A percentile compares a stretch with the other conserved stretches of the same genome.
These are phyloP conservation scores for Cymbopogon citratus DNA, from an alignment of 176 grass and related monocot species.

Conservation along the genomic window DNA sequence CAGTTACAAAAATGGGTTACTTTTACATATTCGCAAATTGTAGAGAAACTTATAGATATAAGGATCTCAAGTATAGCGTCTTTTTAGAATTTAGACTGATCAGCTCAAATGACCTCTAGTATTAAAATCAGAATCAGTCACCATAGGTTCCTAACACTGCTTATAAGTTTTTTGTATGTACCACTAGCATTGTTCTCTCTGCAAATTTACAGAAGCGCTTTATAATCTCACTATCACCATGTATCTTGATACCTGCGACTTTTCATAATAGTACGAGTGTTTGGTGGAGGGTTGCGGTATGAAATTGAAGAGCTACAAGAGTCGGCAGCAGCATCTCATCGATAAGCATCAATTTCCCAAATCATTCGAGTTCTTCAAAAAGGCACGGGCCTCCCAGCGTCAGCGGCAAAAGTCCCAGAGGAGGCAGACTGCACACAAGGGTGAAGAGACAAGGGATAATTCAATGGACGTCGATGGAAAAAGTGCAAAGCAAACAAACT, in stretches of 20 bases:
- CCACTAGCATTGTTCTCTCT: not conserved
- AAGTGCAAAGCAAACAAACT: constrained; percentile 16
- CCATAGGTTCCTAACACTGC: not conserved
- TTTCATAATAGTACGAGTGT: constrained; percentile 73
- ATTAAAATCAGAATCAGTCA: not conserved
- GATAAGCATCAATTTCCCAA: constrained; percentile 87
- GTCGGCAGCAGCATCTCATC: constrained; percentile 71
- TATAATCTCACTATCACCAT: not conserved
- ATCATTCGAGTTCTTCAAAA: constrained; percentile 91
- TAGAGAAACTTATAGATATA: not conserved
- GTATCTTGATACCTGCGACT: not conserved
- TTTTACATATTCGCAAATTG: not conserved
- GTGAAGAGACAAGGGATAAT: constrained; percentile 28
- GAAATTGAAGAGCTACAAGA: constrained; percentile 81
- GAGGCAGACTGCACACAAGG: constrained; percentile 32
- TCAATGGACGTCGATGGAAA: constrained; percentile 63
- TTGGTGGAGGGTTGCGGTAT: constrained; percentile 87
- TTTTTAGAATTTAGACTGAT: not conserved
- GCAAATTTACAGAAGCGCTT: not conserved
- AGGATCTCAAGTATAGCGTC: not conserved
- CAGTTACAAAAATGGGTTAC: not conserved
- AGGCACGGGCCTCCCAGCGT: constrained; percentile 48
- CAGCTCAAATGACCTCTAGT: not conserved
- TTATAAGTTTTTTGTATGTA: not conserved
- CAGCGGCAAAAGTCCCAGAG: constrained; percentile 66